Conservation (phyloP, 2,329 filamentous ascomycete genomes). For the Aspergillus costaricaensis region DNA sequence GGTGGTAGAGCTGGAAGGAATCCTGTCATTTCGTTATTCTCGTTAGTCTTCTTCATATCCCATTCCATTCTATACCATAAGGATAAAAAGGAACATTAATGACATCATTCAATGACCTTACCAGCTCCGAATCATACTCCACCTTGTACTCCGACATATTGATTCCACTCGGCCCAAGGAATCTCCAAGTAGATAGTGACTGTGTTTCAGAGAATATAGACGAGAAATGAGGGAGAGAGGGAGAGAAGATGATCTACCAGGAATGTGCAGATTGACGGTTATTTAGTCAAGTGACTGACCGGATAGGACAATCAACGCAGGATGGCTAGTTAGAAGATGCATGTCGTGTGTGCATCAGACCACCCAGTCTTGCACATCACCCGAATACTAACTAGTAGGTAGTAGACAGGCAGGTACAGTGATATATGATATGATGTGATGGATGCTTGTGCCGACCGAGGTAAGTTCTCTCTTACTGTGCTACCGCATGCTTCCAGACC, state of each 20-base stretch:
- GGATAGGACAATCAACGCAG: no score
- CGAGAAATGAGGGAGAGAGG: no score
- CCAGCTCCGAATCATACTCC: constrained; percentile 16
- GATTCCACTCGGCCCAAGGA: neutral
- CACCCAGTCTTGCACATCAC: no score
- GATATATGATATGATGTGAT: neutral
- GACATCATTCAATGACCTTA: neutral
- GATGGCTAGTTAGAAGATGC: no score
- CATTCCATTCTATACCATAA: no score
- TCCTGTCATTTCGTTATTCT: constrained; percentile 30
- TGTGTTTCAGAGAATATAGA: no score
- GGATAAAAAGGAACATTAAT: neutral
- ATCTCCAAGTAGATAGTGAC: neutral
- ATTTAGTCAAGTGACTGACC: no score
- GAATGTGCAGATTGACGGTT: no score
- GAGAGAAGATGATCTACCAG: no score
- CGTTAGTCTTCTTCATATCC: neutral
- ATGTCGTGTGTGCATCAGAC: no score
- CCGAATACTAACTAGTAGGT: no score
- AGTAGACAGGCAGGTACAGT: neutral
- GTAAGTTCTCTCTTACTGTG: neutral
- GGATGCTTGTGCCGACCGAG: neutral
- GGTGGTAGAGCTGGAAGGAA: constrained; percentile 48
- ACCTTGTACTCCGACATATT: constrained; percentile 16
- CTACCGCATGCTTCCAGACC: neutral